phyloP scores from a whole-genome alignment of 176 grass and related monocot species.

The Cenchrus fungigraminus region DNA sequence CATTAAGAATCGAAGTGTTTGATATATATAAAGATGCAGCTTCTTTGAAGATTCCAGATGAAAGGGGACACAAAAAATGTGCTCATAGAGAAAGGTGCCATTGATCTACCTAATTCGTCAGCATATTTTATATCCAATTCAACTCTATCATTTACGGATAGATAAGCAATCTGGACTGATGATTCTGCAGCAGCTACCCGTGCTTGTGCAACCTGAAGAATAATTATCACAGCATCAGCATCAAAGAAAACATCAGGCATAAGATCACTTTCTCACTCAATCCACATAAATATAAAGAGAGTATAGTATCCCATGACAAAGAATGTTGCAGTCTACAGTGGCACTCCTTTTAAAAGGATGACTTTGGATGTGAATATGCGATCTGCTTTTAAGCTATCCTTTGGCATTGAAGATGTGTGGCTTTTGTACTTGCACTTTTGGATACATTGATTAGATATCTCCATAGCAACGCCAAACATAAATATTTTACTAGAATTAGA shows the following conservation, averaged over 20 bases:
- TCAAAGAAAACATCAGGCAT: not conserved
- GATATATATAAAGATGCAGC: constrained; percentile 33
- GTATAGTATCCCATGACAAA: constrained; percentile 5
- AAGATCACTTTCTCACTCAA: constrained; percentile 32
- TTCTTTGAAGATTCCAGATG: constrained; percentile 60
- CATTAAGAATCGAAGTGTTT: constrained; percentile 29
- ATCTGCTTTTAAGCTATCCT: constrained; percentile 11
- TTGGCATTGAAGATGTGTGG: not conserved
- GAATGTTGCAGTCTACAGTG: not conserved
- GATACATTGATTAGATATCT: not conserved
- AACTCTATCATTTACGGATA: constrained; percentile 68
- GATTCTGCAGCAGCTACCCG: constrained; percentile 69
- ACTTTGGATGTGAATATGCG: not conserved
- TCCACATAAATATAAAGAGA: constrained; percentile 7
- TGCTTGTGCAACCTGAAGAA: constrained; percentile 85
- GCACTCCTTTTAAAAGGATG: not conserved
- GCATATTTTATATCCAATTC: constrained; percentile 77
- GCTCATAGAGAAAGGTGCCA: constrained; percentile 4
- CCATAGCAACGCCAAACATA: not conserved
- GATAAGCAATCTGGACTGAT: constrained; percentile 68
- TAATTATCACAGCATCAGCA: constrained; percentile 38
- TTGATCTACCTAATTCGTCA: constrained; percentile 87
- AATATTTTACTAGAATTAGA: not conserved
- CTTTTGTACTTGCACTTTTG: constrained; percentile 2
- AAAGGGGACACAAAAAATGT: constrained; percentile 2